Conservation (phyloP, 768 basidiomycete species). For the Suillus subalutaceus region DNA sequence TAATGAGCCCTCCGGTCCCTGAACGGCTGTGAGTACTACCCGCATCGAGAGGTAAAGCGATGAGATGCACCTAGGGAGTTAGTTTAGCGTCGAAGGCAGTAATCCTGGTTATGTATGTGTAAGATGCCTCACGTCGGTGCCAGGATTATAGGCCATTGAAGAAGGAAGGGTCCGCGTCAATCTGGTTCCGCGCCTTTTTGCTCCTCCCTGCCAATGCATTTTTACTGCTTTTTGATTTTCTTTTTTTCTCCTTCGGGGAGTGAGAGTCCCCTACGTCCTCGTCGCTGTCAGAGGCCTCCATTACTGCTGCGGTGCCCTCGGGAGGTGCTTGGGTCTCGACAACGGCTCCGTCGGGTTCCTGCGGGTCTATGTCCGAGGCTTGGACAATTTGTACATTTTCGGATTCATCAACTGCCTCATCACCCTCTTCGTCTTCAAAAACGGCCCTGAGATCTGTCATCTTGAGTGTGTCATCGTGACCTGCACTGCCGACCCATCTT, state of each 20-base stretch:
- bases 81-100: neutral
- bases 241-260: constrained; percentile 45
- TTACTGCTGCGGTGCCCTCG: constrained; percentile 13
- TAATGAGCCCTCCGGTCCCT: constrained; percentile 13
- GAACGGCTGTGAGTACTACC: neutral
- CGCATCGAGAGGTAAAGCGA: neutral
- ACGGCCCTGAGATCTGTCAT: constrained; percentile 84
- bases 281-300: constrained; percentile 24
- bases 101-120: neutral
- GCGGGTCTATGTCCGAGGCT: constrained; percentile 17
- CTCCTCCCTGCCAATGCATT: constrained; percentile 50
- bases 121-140: neutral
- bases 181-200: constrained; percentile 63
- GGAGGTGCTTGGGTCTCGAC: constrained; percentile 20
- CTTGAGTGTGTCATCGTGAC: constrained; percentile 85
- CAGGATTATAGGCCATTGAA: constrained; percentile 59
- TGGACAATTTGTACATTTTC: constrained; percentile 24
- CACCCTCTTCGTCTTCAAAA: constrained; percentile 50
- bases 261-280: constrained; percentile 32
- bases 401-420: constrained; percentile 22
- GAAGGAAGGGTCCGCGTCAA: constrained; percentile 62
- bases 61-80: neutral
- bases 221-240: constrained; percentile 59
- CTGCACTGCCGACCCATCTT: constrained; percentile 91
- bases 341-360: constrained; percentile 22